A percentile compares a stretch with the other conserved stretches of the same genome.
phyloP scores from a whole-genome alignment of 768 basidiomycete species.

The Imleria badia region DNA sequence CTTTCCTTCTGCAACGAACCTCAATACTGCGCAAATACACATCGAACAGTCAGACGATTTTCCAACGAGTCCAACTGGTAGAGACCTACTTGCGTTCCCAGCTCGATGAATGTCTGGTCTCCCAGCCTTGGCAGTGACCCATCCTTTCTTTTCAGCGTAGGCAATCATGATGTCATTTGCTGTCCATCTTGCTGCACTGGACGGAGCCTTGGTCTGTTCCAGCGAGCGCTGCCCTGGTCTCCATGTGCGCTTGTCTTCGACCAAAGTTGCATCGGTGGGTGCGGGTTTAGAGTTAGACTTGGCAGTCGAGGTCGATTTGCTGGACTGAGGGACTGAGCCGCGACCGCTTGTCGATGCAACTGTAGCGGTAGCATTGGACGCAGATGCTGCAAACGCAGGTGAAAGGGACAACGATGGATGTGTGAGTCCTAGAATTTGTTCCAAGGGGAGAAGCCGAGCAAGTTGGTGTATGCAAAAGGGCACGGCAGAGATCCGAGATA shows the following conservation, averaged over 20 bases:
- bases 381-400: not conserved
- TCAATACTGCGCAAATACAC: conserved; percentile 54
- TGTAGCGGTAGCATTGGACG: not conserved
- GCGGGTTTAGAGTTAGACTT: not conserved
- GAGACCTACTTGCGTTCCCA: conserved; percentile 80
- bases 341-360: not conserved
- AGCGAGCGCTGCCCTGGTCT: conserved; percentile 43
- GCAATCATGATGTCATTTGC: conserved; percentile 82
- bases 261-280: not conserved
- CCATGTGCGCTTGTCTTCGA: conserved; percentile 79
- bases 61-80: not conserved
- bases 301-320: not conserved
- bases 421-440: conserved; percentile 59
- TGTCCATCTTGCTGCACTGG: conserved; percentile 56
- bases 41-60: not conserved
- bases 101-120: conserved; percentile 86
- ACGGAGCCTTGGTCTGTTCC: conserved; percentile 12
- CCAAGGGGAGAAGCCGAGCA: conserved; percentile 70
- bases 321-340: not conserved
- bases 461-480: conserved; percentile 79
- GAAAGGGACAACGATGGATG: conserved; percentile 44
- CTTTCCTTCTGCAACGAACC: conserved; percentile 77
- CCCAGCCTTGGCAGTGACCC: conserved; percentile 90
- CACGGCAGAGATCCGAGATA: conserved; percentile 80
- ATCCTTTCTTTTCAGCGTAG: conserved; percentile 75